Conservation (phyloP, 176 grass and related monocot species). For the Typha latifolia region DNA sequence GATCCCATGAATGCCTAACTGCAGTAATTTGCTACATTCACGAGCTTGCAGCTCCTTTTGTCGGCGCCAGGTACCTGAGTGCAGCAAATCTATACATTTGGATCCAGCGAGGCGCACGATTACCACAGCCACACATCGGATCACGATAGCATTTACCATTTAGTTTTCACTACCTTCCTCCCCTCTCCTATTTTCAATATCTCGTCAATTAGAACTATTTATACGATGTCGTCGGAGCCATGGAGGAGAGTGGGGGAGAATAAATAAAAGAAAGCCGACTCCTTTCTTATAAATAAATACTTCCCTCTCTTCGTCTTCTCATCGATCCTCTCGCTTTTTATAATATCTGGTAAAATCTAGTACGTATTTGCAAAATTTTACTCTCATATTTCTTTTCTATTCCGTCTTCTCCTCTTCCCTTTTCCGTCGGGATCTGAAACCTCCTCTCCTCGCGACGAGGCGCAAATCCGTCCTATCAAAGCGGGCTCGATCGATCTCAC, state of each 20-base stretch:
- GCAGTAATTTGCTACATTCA: too few relatives aligned
- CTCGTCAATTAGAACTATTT: background rate
- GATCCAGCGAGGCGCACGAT: background rate
- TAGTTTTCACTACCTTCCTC: background rate
- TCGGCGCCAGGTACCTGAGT: too few relatives aligned
- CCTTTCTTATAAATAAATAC: background rate
- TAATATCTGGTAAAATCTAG: too few relatives aligned
- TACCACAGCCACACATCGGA: background rate
- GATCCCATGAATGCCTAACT: too few relatives aligned
- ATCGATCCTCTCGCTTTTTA: too few relatives aligned
- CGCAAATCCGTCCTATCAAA: constrained; percentile 20
- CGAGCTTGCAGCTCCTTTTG: too few relatives aligned
- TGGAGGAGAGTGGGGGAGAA: background rate
- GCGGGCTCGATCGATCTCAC: constrained; percentile 2
- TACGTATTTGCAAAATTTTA: too few relatives aligned
- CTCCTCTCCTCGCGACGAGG: constrained; percentile 4
- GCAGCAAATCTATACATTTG: too few relatives aligned
- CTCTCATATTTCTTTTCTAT: too few relatives aligned
- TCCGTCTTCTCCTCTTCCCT: background rate
- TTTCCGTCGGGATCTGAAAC: constrained; percentile 20
- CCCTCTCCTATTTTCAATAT: background rate
- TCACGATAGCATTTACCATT: background rate
- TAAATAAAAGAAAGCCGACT: background rate
- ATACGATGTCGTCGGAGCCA: background rate
- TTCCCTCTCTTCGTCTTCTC: too few relatives aligned